Evolutionary conservation across 2,329 filamentous ascomycete species (phyloP).

Genomic region (Aspergillus novofumigatus): DNA sequence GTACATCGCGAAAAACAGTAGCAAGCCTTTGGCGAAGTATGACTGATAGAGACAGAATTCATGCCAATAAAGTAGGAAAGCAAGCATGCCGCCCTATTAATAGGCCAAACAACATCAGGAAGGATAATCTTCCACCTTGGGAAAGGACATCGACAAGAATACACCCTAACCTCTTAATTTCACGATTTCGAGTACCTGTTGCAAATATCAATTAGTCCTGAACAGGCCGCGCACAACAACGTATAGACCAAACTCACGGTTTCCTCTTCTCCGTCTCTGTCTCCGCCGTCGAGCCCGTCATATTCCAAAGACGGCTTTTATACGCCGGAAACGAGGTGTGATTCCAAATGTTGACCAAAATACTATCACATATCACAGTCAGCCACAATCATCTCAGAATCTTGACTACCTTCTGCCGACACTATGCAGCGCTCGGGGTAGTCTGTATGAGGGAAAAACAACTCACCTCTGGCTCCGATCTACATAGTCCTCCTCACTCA

Average conservation of each 20-base stretch:
- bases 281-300: conserved; percentile 19
- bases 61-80: neutral
- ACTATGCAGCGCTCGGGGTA: too few species aligned
- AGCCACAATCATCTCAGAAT: neutral
- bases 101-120: neutral
- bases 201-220: neutral
- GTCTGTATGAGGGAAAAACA: neutral
- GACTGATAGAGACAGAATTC: neutral
- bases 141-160: neutral
- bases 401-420: neutral
- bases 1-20: neutral
- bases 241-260: conserved; percentile 14
- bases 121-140: neutral
- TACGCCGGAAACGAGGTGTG: conserved; percentile 44
- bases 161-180: neutral
- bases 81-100: neutral
- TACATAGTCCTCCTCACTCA: conserved; percentile 54
- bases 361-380: conserved; percentile 22
- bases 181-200: conserved; percentile 1
- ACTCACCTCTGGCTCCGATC: conserved; percentile 55
- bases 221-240: neutral
- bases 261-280: conserved; percentile 24
- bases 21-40: neutral
- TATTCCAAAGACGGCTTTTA: conserved; percentile 43
- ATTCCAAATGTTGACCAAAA: conserved; percentile 49